phyloP scores from a whole-genome alignment of 768 basidiomycete genomes.

The Boletus sensibilis region DNA sequence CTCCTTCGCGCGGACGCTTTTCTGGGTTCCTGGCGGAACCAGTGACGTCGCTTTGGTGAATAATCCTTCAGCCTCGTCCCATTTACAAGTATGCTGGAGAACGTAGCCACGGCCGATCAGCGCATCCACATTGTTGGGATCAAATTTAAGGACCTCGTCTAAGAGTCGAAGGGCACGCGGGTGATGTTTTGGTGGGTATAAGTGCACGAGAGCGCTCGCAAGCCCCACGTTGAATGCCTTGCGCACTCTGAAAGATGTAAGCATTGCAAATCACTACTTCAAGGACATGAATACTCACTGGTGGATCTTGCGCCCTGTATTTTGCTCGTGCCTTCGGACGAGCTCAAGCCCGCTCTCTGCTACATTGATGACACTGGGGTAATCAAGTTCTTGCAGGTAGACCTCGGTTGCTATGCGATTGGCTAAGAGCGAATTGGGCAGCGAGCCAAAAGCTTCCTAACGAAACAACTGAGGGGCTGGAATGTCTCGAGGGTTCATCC shows the following conservation, averaged over 20 bases:
- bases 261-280: background rate
- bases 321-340: conserved; percentile 50
- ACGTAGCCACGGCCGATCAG: conserved; percentile 79
- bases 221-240: conserved; percentile 70
- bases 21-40: conserved; percentile 43
- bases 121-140: conserved; percentile 60
- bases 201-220: conserved; percentile 76
- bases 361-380: conserved; percentile 64
- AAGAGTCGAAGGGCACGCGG: conserved; percentile 70
- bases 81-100: conserved; percentile 58
- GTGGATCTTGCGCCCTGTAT: conserved; percentile 53
- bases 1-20: conserved; percentile 66
- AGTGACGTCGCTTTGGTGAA: conserved; percentile 61
- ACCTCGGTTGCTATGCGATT: conserved; percentile 64
- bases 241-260: conserved; percentile 46
- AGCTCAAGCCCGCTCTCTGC: conserved; percentile 70
- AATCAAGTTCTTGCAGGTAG: conserved; percentile 69
- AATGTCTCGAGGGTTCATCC: conserved; percentile 19
- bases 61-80: conserved; percentile 60
- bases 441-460: conserved; percentile 54
- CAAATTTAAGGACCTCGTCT: conserved; percentile 62
- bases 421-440: conserved; percentile 61
- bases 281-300: conserved; percentile 38
- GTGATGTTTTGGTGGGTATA: conserved; percentile 90
- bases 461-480: conserved; percentile 8